Evolutionary conservation across 139 green algal genomes (phyloP), one percentile per base, ranked within the genome.

Genomic region (Ostreobium quekettii): DNA sequence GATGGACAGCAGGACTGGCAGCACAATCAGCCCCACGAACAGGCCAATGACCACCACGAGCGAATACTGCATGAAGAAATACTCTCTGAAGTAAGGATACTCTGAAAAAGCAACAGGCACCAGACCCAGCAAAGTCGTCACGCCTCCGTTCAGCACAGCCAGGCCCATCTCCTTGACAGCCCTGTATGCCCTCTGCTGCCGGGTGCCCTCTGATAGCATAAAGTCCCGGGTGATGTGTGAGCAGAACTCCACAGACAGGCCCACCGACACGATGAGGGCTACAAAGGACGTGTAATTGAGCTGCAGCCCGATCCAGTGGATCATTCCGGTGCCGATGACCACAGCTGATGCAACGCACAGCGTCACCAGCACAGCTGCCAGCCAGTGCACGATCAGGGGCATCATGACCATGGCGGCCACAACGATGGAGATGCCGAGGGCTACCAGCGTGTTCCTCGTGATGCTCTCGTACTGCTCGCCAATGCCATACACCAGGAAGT

Each of bases 221-320:
- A 66, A 66, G 47, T 39, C 59, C 26, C 59, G 59, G 29, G 59
- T 33, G 42, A 68, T 68, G 36, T 68, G 61, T 33, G 61, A 36
- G 53, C 61, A 68, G 22, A 68, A 68, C 36, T 68, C 61, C 36
- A 68, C 61, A 30, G 61, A 53, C 26, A 68, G 26, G 15, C 61
- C 61, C 26, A 68, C 61, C 26, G 61, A 24, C 35, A 56, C 26
- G 15, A 68, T 53, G 11, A 68, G 42, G 28, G 61, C 35, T 36
- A 68, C 61, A n/a, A 57, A 68, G 11, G 36, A 4, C 33, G 8
- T 22, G 22, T 57, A 68, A 22, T 68, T 36, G 22, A 68, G 19
- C 31, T 68, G 6, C 4, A 68, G 22, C 24, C 8, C 36, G 22
- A 36, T 68, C 61, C 61, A 68, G 26, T 7, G 24, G 15, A 38